Evolutionary conservation across 2,329 filamentous ascomycete genomes (phyloP), one percentile per base, ranked within the genome.

Genomic region (Lecanicillium sp.): DNA sequence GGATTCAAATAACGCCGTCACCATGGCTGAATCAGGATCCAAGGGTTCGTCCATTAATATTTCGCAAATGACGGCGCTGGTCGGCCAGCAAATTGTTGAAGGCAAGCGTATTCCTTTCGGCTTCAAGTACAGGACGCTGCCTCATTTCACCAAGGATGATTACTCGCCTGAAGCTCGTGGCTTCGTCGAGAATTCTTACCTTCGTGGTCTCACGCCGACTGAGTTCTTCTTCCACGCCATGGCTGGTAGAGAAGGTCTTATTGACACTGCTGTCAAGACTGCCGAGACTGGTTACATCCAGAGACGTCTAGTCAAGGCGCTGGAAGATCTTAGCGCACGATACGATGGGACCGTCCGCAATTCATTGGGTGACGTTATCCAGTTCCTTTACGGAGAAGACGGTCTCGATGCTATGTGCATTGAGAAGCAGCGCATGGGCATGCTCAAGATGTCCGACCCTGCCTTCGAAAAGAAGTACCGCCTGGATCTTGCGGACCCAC

Each of bases 191-290:
- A 98, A 98, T 65, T 98, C 92, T 0, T 98, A 98, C 53, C 77
- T 98, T 11, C 85, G 92, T 70, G 92, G 92, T 40, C 68, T 98
- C 43, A 98, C 94, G 1, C 92, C 92, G 0, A 83, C 85, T 1
- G 92, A 98, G 52, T 98, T 98, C 67, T 98, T 95, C 70, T 98
- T 98, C 75, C 92, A 98, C 75, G 92, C 92, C 57, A 98, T 98
- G 92, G 92, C 92, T 72, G 92, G 92, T 87, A 81, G 92, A 70
- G 92, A 98, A 67, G 92, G 92, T 94, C 74, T 98, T 40, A 98
- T 98, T 52, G 92, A 98, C 74, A 98, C 92, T 37, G 92, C 92
- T 49, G 94, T 98, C 65, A 98, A 98, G 75, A 98, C 92, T 48
- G 92, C 92, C 15, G 94, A 98, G 64, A 98, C 94, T 42, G 92